phyloP scores from a whole-genome alignment of 192 early-diverging fungal species.

The Allomyces arbusculus region DNA sequence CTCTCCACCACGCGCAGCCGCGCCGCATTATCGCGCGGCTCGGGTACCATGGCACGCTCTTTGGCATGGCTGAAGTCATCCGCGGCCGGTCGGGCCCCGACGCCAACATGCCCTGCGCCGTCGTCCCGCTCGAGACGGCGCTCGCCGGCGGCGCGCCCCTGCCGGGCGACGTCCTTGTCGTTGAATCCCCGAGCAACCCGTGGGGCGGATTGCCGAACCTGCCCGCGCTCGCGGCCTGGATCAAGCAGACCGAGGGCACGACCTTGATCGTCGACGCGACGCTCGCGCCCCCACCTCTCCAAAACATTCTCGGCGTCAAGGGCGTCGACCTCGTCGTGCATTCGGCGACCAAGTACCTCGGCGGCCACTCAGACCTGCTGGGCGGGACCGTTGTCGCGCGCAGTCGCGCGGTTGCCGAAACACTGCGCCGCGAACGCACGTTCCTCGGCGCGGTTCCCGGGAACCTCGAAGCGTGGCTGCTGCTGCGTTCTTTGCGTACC shows the following conservation, averaged over 20 bases:
- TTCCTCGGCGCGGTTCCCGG: conserved; percentile 32
- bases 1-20: conserved; percentile 30
- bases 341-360: conserved; percentile 48
- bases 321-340: conserved; percentile 54
- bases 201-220: conserved; percentile 16
- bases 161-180: conserved; percentile 22
- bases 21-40: conserved; percentile 12
- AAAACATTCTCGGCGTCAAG: conserved; percentile 11
- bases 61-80: conserved; percentile 15
- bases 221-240: conserved; percentile 11
- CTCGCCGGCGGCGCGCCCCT: conserved; percentile 10
- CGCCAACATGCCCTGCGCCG: conserved; percentile 7
- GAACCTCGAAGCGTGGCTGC: conserved; percentile 42
- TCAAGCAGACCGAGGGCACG: conserved; percentile 23
- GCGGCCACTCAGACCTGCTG: conserved; percentile 47
- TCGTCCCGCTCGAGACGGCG: conserved; percentile 14
- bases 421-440: conserved; percentile 22
- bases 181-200: conserved; percentile 41
- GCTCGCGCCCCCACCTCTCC: conserved; percentile 46
- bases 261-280: conserved; percentile 39
- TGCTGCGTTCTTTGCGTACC: conserved; percentile 35
- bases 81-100: conserved; percentile 9
- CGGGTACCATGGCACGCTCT: conserved; percentile 15
- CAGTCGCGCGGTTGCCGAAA: conserved; percentile 11
- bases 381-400: conserved; percentile 40